phyloP scores from a whole-genome alignment of 768 basidiomycete genomes.

The Kwoniella heveanensis region DNA sequence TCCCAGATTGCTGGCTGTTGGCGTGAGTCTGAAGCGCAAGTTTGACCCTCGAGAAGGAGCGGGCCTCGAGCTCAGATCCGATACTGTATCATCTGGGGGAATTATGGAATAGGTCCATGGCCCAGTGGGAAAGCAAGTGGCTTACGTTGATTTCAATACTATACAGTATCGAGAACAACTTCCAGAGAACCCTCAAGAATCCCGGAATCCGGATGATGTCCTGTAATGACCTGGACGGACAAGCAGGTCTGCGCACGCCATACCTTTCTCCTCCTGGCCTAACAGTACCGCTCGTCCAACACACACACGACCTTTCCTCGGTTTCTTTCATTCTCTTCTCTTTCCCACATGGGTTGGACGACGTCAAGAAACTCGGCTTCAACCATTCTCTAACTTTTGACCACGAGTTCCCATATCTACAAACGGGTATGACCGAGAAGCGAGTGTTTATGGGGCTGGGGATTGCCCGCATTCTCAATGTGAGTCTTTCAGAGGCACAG shows the following conservation, averaged over 20 bases:
- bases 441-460: conserved; percentile 7
- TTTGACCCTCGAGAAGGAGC: no score
- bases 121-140: background rate
- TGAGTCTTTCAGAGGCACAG: background rate
- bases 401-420: background rate
- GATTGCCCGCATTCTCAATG: conserved; percentile 11
- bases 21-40: background rate
- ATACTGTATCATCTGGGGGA: no score
- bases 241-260: background rate
- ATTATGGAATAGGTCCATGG: no score
- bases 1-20: background rate
- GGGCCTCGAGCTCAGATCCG: no score
- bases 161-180: background rate
- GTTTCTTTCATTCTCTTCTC: conserved; percentile 11
- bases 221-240: background rate
- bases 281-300: background rate
- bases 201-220: background rate
- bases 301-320: background rate
- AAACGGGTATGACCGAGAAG: background rate
- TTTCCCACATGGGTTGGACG: conserved; percentile 1
- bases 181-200: background rate
- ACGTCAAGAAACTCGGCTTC: background rate
- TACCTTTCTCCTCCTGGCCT: no score
- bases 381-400: conserved; percentile 11
- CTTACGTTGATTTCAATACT: background rate